Percentiles rank a stretch among this genome's conserved stretches.
These are phyloP conservation scores for Coemansia sp. DNA, from an alignment of 192 early-diverging fungal species.

Conservation along the genomic window DNA sequence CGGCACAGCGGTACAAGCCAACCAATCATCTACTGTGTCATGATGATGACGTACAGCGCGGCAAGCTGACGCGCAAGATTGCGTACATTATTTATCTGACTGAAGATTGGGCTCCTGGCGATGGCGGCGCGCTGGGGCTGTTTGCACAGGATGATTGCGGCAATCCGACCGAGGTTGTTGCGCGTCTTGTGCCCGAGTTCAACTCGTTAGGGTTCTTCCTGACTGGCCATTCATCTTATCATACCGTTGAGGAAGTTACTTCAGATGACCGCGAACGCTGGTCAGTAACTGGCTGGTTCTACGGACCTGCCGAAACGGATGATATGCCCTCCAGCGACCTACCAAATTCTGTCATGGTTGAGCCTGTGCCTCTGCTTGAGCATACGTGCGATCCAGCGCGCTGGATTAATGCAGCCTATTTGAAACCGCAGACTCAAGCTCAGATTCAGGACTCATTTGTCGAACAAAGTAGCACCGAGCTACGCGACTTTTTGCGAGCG, in stretches of 20 bases:
- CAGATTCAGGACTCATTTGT: slow-evolving; percentile 52
- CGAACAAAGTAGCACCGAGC: slow-evolving; percentile 44
- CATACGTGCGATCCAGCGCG: slow-evolving; percentile 11
- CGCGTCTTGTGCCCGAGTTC: slow-evolving; percentile 53
- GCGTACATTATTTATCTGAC: slow-evolving; percentile 74
- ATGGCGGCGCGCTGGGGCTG: slow-evolving; percentile 66
- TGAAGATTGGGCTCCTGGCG: slow-evolving; percentile 60
- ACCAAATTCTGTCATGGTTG: slow-evolving; percentile 14
- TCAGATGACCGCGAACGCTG: slow-evolving; percentile 50
- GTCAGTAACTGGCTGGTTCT: slow-evolving; percentile 69
- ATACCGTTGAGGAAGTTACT: slow-evolving; percentile 59
- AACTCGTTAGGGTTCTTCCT: slow-evolving; percentile 62
- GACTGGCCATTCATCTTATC: slow-evolving; percentile 58
- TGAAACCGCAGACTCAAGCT: slow-evolving; percentile 22
- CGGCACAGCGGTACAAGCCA: slow-evolving; percentile 63
- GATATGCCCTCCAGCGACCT: neutral
- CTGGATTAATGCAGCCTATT: slow-evolving; percentile 55
- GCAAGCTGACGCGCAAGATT: slow-evolving; percentile 56
- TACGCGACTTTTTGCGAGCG: slow-evolving; percentile 24
- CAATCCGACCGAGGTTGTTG: slow-evolving; percentile 50
- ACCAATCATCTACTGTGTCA: slow-evolving; percentile 67
- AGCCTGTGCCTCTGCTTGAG: neutral
- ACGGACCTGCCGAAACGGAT: slow-evolving; percentile 42
- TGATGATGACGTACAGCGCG: slow-evolving; percentile 70
- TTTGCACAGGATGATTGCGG: slow-evolving; percentile 54